These are phyloP conservation scores for Melastoma candidum DNA, from an alignment of 441 rosid species.

Conservation along the genomic window DNA sequence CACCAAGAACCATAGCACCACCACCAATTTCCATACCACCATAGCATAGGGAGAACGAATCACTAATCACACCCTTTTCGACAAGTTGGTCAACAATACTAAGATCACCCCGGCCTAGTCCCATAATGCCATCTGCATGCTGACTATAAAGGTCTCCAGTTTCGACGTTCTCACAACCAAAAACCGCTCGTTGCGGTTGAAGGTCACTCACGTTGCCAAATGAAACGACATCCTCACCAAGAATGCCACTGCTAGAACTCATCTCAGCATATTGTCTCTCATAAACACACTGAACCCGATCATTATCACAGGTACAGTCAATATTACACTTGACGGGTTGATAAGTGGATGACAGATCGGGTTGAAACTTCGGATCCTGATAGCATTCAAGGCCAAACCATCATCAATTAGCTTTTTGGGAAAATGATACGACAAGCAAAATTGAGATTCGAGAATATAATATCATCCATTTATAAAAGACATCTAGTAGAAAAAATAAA, in stretches of 20 bases:
- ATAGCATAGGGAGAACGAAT: slow-evolving; percentile 82
- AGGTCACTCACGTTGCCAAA: slow-evolving; percentile 78
- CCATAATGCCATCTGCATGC: slow-evolving; percentile 92
- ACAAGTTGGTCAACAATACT: slow-evolving; percentile 88
- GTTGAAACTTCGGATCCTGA: slow-evolving; percentile 83
- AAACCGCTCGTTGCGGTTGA: slow-evolving; percentile 64
- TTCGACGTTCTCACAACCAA: slow-evolving; percentile 84
- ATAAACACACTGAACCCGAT: slow-evolving; percentile 55
- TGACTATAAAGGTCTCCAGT: slow-evolving; percentile 91
- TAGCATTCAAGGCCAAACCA: slow-evolving; percentile 2
- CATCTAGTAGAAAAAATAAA: no score
- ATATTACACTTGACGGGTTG: slow-evolving; percentile 62
- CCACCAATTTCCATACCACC: slow-evolving; percentile 96
- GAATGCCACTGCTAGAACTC: slow-evolving; percentile 88
- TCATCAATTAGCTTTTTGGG: neutral
- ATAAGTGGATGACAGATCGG: slow-evolving; percentile 70
- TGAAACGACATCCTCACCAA: slow-evolving; percentile 70
- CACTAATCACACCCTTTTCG: slow-evolving; percentile 59
- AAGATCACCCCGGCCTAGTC: slow-evolving; percentile 81
- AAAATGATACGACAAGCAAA: no score
- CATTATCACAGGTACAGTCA: slow-evolving; percentile 63
- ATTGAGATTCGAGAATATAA: no score
- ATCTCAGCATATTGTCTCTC: slow-evolving; percentile 90
- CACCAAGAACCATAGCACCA: slow-evolving; percentile 94
- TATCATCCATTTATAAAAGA: no score